Percentiles rank a stretch among this genome's conserved stretches.
Conservation (phyloP, 192 early-diverging fungal species). For the Piromyces finnis region DNA sequence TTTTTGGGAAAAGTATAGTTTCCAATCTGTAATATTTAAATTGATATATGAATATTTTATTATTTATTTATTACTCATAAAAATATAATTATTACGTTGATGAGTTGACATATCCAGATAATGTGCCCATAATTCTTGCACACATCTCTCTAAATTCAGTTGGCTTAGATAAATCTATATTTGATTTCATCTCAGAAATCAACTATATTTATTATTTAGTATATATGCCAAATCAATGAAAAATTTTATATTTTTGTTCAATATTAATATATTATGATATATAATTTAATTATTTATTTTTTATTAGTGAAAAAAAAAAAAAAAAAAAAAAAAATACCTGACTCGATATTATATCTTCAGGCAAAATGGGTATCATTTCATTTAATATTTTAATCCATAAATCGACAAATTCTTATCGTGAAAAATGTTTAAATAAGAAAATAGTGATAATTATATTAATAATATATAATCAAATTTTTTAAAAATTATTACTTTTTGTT, state of each 20-base stretch:
- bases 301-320: too few relatives aligned
- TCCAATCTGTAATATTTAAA: neutral
- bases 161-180: neutral
- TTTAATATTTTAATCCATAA: neutral
- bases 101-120: neutral
- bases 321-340: neutral
- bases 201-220: neutral
- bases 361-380: neutral
- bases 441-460: too few relatives aligned
- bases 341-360: neutral
- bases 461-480: too few relatives aligned
- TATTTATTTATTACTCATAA: too few relatives aligned
- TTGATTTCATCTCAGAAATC: neutral
- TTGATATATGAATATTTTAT: too few relatives aligned
- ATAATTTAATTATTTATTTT: too few relatives aligned
- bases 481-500: too few relatives aligned
- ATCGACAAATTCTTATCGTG: neutral
- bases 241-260: too few relatives aligned
- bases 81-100: neutral
- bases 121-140: neutral
- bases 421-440: too few relatives aligned
- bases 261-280: too few relatives aligned
- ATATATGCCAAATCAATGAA: too few relatives aligned
- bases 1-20: neutral
- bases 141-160: neutral